A percentile compares a stretch with the other conserved stretches of the same genome.
phyloP scores from a whole-genome alignment of 768 basidiomycete species.

The Hortiboletus campestris region DNA sequence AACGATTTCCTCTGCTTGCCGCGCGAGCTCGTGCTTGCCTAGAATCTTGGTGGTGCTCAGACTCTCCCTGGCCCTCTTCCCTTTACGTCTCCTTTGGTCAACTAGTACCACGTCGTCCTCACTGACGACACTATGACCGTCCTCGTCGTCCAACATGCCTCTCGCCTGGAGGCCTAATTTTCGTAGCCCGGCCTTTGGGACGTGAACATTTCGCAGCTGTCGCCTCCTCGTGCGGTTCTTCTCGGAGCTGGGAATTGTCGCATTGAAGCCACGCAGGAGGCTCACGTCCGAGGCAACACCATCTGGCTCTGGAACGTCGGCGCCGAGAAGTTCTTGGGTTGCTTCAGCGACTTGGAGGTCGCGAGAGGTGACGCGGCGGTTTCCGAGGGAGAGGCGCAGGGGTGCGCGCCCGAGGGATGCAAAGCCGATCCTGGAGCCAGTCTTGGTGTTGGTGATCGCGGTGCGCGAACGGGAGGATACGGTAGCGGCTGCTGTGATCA shows the following conservation, averaged over 20 bases:
- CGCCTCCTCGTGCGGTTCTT: constrained; percentile 71
- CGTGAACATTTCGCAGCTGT: constrained; percentile 77
- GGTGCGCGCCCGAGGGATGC: constrained; percentile 79
- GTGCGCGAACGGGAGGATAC: constrained; percentile 51
- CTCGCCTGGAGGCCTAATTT: constrained; percentile 75
- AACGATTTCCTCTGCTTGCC: constrained; percentile 83
- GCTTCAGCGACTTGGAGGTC: constrained; percentile 85
- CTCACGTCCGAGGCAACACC: constrained; percentile 73
- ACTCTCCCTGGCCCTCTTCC: constrained; percentile 58
- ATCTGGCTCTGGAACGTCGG: constrained; percentile 71
- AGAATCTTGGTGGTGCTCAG: constrained; percentile 66
- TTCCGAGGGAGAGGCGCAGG: constrained; percentile 60
- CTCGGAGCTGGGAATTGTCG: constrained; percentile 90
- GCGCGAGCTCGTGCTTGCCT: constrained; percentile 79
- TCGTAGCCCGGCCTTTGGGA: constrained; percentile 74
- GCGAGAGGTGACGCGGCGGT: constrained; percentile 72
- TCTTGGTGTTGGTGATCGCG: constrained; percentile 28
- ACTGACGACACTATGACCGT: constrained; percentile 62
- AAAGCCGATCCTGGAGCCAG: constrained; percentile 57
- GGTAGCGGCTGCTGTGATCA: constrained; percentile 72
- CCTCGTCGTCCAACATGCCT: constrained; percentile 56
- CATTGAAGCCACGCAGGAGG: constrained; percentile 87
- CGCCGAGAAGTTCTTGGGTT: constrained; percentile 68
- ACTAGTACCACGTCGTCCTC: constrained; percentile 77
- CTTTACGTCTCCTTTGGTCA: constrained; percentile 31